A percentile compares a stretch with the other conserved stretches of the same genome.
These are phyloP conservation scores for Lumnitzera littorea DNA, from an alignment of 345 rosid species.

Conservation along the genomic window DNA sequence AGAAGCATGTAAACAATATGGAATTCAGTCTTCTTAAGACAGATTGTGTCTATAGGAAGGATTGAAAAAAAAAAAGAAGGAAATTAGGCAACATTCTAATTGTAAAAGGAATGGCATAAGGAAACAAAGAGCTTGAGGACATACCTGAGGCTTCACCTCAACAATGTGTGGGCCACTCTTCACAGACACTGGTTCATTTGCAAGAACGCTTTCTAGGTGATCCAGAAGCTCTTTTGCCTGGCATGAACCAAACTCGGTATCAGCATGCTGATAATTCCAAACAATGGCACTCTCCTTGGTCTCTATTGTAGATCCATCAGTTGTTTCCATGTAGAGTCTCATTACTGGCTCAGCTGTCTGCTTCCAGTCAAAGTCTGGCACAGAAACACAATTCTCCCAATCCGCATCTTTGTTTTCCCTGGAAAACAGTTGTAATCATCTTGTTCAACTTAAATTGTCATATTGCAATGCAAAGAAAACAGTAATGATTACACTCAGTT, in stretches of 20 bases:
- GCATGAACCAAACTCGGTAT: slow-evolving; percentile 94
- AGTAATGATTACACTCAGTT: not conserved
- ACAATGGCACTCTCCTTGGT: slow-evolving; percentile 79
- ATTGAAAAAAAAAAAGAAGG: too few relatives aligned
- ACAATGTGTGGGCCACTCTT: slow-evolving; percentile 80
- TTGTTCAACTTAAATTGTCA: not conserved
- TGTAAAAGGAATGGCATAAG: not conserved
- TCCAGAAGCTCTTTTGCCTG: slow-evolving; percentile 97
- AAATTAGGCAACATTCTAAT: too few relatives aligned
- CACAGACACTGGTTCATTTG: slow-evolving; percentile 86
- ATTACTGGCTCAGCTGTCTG: slow-evolving; percentile 95
- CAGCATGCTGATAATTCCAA: slow-evolving; percentile 83
- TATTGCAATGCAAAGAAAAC: not conserved
- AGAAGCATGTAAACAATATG: too few relatives aligned
- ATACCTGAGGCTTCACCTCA: slow-evolving; percentile 98
- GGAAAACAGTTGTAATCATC: slow-evolving; percentile 9
- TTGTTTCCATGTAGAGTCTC: slow-evolving; percentile 84
- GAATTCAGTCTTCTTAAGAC: too few relatives aligned
- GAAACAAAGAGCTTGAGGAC: slow-evolving; percentile 3
- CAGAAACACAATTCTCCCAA: slow-evolving; percentile 69
- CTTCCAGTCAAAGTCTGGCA: slow-evolving; percentile 77
- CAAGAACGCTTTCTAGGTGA: slow-evolving; percentile 89
- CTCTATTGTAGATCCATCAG: slow-evolving; percentile 93
- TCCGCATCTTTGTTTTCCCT: slow-evolving; percentile 58
- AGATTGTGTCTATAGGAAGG: too few relatives aligned